Conservation (phyloP, 2,329 filamentous ascomycete species). For the Rhynchosporium secalis region DNA sequence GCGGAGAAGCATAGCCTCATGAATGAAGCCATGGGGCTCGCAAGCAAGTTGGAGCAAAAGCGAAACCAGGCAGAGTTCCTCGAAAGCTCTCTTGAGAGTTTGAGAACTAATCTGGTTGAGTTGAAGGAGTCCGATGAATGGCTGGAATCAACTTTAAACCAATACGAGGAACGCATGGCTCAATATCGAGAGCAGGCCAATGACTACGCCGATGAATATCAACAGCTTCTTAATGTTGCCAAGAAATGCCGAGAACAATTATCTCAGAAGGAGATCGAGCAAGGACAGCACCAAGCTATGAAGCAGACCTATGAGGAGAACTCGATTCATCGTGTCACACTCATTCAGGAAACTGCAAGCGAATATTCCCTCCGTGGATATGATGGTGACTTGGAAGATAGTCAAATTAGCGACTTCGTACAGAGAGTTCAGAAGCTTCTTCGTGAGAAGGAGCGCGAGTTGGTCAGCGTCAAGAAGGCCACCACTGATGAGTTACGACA, state of each 20-base stretch:
- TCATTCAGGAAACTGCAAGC: constrained; percentile 77
- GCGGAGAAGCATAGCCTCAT: constrained; percentile 71
- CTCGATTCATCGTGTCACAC: constrained; percentile 65
- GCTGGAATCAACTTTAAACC: constrained; percentile 68
- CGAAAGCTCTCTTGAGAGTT: constrained; percentile 67
- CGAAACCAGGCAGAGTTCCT: constrained; percentile 71
- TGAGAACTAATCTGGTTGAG: constrained; percentile 72
- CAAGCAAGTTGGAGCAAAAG: constrained; percentile 75
- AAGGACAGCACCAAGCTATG: constrained; percentile 80
- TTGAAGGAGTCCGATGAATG: constrained; percentile 76
- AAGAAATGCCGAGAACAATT: constrained; percentile 48
- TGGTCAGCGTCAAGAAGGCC: constrained; percentile 73
- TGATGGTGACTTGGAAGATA: constrained; percentile 74
- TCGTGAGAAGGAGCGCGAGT: constrained; percentile 73
- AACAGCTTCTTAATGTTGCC: constrained; percentile 58
- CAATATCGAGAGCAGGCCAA: constrained; percentile 65
- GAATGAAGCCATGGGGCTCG: constrained; percentile 70
- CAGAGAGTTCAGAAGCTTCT: constrained; percentile 73
- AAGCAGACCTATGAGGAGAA: constrained; percentile 86
- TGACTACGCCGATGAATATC: constrained; percentile 62
- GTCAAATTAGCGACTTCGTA: constrained; percentile 73
- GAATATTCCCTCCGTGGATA: constrained; percentile 81
- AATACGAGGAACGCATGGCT: constrained; percentile 75
- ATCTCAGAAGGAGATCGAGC: constrained; percentile 59
- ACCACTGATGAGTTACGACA: constrained; percentile 72